These are phyloP conservation scores for Tausonia pullulans DNA, from an alignment of 1,284 basidiomycete genomes.

Conservation along the genomic window DNA sequence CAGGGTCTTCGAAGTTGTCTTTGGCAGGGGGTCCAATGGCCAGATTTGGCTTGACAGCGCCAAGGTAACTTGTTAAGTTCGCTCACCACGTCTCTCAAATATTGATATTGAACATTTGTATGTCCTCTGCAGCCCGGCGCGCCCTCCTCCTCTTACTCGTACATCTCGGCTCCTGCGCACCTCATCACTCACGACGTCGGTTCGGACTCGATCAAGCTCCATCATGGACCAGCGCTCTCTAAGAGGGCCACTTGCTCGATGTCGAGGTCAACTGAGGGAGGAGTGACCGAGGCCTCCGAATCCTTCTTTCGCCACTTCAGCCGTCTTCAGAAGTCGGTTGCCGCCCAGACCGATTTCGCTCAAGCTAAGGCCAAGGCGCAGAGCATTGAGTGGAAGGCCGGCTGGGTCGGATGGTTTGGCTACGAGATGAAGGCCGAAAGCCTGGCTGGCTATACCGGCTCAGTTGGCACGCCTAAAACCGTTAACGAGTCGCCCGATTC, in stretches of 20 bases:
- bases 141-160: constrained; percentile 23
- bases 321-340: constrained; percentile 21
- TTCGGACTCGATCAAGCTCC: too few relatives aligned
- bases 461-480: neutral
- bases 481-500: constrained; percentile 23
- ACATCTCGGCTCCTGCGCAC: constrained; percentile 26
- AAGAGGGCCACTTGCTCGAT: too few relatives aligned
- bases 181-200: constrained; percentile 22
- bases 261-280: too few relatives aligned
- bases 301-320: constrained; percentile 26
- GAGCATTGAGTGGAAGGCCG: constrained; percentile 30
- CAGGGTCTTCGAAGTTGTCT: constrained; percentile 34
- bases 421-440: constrained; percentile 46
- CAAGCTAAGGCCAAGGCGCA: neutral
- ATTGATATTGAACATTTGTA: neutral
- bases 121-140: constrained; percentile 1
- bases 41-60: constrained; percentile 42
- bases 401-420: constrained; percentile 43
- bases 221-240: too few relatives aligned
- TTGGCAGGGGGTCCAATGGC: constrained; percentile 29
- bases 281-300: neutral
- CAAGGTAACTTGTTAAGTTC: constrained; percentile 12
- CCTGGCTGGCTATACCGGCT: constrained; percentile 28
- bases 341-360: constrained; percentile 6
- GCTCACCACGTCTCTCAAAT: too few relatives aligned